Percentiles rank a stretch among this genome's conserved stretches.
Evolutionary conservation across 768 basidiomycete genomes (phyloP).

Genomic region (Sarcodon sp.): DNA sequence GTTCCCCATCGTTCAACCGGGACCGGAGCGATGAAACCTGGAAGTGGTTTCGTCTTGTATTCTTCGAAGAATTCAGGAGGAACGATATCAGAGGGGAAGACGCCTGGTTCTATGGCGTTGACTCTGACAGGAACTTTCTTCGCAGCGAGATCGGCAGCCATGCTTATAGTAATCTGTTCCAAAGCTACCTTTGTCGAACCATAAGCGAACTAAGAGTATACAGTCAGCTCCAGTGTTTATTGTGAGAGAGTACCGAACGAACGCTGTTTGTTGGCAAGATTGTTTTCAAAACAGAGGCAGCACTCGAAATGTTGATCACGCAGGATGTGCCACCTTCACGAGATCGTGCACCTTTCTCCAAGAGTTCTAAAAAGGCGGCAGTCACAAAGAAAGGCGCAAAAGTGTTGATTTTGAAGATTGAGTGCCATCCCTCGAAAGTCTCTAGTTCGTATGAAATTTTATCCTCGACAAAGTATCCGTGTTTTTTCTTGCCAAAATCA

Average conservation of each 20-base stretch:
- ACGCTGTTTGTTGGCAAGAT: no score
- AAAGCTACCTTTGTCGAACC: constrained; percentile 27
- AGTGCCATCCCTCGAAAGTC: no score
- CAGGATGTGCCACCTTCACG: constrained; percentile 17
- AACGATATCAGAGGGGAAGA: constrained; percentile 22
- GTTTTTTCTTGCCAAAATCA: no score
- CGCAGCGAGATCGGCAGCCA: constrained; percentile 22
- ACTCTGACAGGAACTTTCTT: constrained; percentile 20
- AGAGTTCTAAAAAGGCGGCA: constrained; percentile 31
- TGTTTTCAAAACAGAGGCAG: no score
- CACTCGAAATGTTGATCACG: constrained; percentile 25
- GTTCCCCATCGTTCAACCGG: no score
- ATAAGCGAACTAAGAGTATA: constrained; percentile 11
- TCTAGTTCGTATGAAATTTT: no score
- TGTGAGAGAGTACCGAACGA: no score
- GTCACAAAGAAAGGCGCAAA: constrained; percentile 27
- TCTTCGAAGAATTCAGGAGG: no score
- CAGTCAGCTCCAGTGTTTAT: no score
- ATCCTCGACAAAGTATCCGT: no score
- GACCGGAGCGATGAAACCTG: no score
- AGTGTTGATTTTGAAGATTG: background rate
- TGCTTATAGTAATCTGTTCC: constrained; percentile 20
- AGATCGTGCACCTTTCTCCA: constrained; percentile 19
- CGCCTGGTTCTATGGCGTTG: constrained; percentile 21
- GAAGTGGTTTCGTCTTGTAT: no score